Base-by-base conservation (phyloP, 345 rosid species). In the Eucalyptus sp. region DNA sequence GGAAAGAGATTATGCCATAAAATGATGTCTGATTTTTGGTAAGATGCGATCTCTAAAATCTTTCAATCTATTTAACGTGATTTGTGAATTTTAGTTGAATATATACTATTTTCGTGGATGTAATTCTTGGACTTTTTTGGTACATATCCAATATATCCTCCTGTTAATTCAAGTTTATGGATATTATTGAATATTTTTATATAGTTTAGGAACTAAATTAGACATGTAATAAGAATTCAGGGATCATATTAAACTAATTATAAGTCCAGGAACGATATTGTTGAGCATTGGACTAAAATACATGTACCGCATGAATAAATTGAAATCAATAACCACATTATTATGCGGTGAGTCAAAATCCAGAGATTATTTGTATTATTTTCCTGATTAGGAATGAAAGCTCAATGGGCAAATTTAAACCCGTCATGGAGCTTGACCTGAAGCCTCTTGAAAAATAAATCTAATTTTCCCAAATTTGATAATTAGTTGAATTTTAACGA, bases 191-290 rank as follows among this genome's bases (percentile, higher is more conserved):
- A 60, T 12, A 13, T 60, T 60, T 62, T 13, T 3, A 60, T 27
- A 62, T 62, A 29, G 0, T 62, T 29, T 13, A 12, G 0, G 16
- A 6, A 62, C 4, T 62, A 62, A 7, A 62, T 62, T 27, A 6
- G 7, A 62, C 2, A 29, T 62, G 1, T 10, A 4, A 24, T 8
- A 52, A 25, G 25, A 25, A 12, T 25, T 60, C 2, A 25, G 3
- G 1, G 3, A 11, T 10, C n/a, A 25, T 25, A 60, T 5, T 60
- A 3, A 58, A 25, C 3, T 24, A 58, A 58, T 58, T 58, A 25
- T 11, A 60, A 60, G 1, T 11, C 14, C 3, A 25, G 1, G 1
- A 27, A 58, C 0, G 0, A 52, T 18, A 52, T 18, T 18, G 8
- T 18, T 52, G 25, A 52, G 56, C 18, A 52, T 52, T 52, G 2